Evolutionary conservation across 2,329 filamentous ascomycete genomes (phyloP).

Genomic region (Apiospora marii): DNA sequence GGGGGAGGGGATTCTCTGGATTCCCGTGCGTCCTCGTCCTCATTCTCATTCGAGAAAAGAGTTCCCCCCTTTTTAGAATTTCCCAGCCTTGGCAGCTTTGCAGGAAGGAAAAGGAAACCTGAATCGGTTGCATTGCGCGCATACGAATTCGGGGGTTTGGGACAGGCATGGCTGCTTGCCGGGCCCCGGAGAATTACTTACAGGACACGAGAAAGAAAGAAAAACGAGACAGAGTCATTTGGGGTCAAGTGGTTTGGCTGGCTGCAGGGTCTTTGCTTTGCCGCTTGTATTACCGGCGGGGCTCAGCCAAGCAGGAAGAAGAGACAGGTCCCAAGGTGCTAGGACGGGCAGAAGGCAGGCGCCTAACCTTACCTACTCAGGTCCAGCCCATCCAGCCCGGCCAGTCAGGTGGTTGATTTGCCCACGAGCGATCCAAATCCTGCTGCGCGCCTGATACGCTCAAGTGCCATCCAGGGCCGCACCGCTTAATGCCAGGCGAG

Average conservation of each 20-base stretch:
- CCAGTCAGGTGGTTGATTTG: background rate
- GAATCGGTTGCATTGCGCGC: slow-evolving; percentile 10
- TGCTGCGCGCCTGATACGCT: slow-evolving; percentile 15
- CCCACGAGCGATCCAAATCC: background rate
- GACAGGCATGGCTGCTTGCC: slow-evolving; percentile 3
- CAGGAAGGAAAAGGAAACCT: background rate
- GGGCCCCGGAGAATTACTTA: slow-evolving; percentile 7
- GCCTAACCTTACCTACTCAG: slow-evolving; percentile 10
- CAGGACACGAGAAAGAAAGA: slow-evolving; percentile 4
- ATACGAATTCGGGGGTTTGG: slow-evolving; percentile 4
- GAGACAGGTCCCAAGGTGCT: background rate
- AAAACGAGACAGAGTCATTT: background rate
- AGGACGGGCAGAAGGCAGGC: background rate
- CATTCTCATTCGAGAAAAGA: background rate
- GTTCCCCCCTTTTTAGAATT: slow-evolving; percentile 3
- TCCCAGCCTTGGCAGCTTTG: background rate
- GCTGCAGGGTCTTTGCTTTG: slow-evolving; percentile 7
- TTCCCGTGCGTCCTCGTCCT: too few species aligned
- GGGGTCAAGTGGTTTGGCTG: slow-evolving; percentile 20
- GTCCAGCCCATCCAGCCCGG: background rate
- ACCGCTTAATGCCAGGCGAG: slow-evolving; percentile 1
- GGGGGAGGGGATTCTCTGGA: background rate
- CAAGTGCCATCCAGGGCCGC: slow-evolving; percentile 7
- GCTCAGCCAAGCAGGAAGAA: background rate
- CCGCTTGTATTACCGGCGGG: background rate